Evolutionary conservation across 2,329 filamentous ascomycete species (phyloP).

Genomic region (Leptoxyphium fumago): DNA sequence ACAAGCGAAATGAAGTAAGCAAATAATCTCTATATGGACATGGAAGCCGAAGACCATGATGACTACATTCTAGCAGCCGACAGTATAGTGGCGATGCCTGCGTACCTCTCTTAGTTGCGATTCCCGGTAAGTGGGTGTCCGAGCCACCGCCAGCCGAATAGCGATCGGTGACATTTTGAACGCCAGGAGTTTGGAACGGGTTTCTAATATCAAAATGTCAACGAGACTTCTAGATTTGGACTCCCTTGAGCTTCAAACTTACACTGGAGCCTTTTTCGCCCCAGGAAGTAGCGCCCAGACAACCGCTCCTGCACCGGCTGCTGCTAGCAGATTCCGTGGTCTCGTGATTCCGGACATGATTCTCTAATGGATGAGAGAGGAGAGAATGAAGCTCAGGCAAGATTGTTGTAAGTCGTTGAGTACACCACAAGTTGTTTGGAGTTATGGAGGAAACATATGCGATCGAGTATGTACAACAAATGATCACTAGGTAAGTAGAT

Average conservation of each 20-base stretch:
- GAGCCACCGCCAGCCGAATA: conserved; percentile 21
- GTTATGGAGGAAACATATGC: too few species aligned
- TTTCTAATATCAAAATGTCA: conserved; percentile 5
- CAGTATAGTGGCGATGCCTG: not conserved
- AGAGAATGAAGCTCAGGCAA: too few species aligned
- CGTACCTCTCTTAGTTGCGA: conserved; percentile 21
- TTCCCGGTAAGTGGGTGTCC: conserved; percentile 19
- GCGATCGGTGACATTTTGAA: conserved; percentile 20
- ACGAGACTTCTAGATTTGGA: too few species aligned
- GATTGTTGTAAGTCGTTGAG: too few species aligned
- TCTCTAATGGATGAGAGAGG: too few species aligned
- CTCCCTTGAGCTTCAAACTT: too few species aligned
- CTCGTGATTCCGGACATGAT: not conserved
- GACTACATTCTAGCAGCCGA: not conserved
- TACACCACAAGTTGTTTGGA: too few species aligned
- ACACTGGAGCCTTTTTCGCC: too few species aligned
- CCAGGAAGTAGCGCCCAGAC: too few species aligned
- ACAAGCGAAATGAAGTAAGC: not conserved
- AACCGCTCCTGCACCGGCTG: not conserved
- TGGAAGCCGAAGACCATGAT: not conserved
- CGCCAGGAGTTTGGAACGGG: conserved; percentile 20
- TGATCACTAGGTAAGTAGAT: too few species aligned
- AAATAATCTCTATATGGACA: not conserved
- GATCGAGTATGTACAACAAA: too few species aligned
- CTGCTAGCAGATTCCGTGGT: not conserved